Base-by-base conservation (phyloP, 2,329 filamentous ascomycete genomes). In the Ceratocystiopsis minuta region DNA sequence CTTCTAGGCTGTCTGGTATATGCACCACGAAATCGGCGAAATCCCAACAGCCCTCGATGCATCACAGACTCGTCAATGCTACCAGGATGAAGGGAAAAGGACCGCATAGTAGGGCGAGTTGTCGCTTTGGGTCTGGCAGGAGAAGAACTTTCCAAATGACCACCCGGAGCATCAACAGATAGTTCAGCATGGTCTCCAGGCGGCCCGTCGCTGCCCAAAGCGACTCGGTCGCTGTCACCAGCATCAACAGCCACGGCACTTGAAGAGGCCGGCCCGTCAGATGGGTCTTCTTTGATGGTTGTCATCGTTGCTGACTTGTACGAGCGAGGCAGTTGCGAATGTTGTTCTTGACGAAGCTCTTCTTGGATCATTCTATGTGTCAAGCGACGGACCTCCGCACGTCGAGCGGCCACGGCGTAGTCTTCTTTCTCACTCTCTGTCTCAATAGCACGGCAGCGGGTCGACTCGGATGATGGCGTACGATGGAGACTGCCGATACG, bases 281-380 rank as follows among this genome's bases (percentile, higher is more conserved):
- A 40, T 0, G 48, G 42, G n/a, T 50, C 45, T 16, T 50, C 48
- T 12, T 40, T 42, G 33, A 50, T 50, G 13, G 47, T 50, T 0
- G 48, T 46, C 48, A 50, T 50, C 18, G 45, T 35, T 2, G 44
- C 40, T 13, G 38, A 20, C 37, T 43, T 45, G 35, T 47, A 48
- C 0, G 36, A 11, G 2, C 40, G 45, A 4, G 42, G 12, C 5
- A 18, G n/a, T 7, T 39, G 41, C 4, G 51, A 16, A 13, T 16
- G 31, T 33, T 60, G 55, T 34, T 71, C 68, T 34, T 55, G 64
- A 37, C 66, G 62, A 4, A 76, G 57, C 49, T 75, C 72, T 36
- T 72, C 64, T 46, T 68, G 68, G n/a, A 75, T 75, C 46, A 70
- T 63, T 48, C 65, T 67, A 39, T 68, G 65, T 54, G 70, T 66